Percentiles rank a stretch among this genome's conserved stretches.
These are phyloP conservation scores for Obba rivulosa DNA, from an alignment of 768 basidiomycete species.

Conservation along the genomic window DNA sequence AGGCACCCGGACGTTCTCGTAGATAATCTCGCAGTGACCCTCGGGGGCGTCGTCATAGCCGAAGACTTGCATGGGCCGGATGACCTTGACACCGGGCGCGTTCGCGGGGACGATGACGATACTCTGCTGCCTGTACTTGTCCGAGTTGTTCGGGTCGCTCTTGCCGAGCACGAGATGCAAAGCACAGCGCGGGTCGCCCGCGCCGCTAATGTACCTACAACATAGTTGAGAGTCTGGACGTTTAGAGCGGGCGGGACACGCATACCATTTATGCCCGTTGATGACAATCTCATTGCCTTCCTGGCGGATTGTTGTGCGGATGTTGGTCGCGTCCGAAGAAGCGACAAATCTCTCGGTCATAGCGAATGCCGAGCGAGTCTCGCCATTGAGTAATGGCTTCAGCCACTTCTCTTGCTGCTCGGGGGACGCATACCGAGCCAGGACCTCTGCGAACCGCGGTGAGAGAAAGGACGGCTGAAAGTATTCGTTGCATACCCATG, in stretches of 20 bases:
- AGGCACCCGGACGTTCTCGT: conserved; percentile 91
- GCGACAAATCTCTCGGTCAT: conserved; percentile 97
- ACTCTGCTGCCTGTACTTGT: conserved; percentile 79
- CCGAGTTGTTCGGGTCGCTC: conserved; percentile 81
- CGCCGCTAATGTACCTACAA: conserved; percentile 92
- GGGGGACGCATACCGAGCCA: conserved; percentile 89
- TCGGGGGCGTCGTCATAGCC: conserved; percentile 96
- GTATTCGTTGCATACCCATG: conserved; percentile 75
- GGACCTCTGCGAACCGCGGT: conserved; percentile 64
- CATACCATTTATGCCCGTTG: conserved; percentile 93
- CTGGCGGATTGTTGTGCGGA: conserved; percentile 76
- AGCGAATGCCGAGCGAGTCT: conserved; percentile 90
- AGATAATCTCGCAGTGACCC: conserved; percentile 93
- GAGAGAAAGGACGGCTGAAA: neutral
- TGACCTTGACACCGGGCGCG: conserved; percentile 77
- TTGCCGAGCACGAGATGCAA: conserved; percentile 94
- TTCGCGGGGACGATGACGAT: conserved; percentile 93
- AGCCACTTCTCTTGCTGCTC: conserved; percentile 93
- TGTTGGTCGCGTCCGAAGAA: conserved; percentile 96
- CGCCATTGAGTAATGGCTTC: conserved; percentile 79
- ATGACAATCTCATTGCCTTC: conserved; percentile 89
- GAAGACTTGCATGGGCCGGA: conserved; percentile 92
- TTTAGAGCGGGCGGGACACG: neutral
- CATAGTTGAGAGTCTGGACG: neutral
- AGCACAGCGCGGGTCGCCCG: conserved; percentile 85